phyloP scores from a whole-genome alignment of 169 alveolate genomes.

The Toxoplasma gondii region DNA sequence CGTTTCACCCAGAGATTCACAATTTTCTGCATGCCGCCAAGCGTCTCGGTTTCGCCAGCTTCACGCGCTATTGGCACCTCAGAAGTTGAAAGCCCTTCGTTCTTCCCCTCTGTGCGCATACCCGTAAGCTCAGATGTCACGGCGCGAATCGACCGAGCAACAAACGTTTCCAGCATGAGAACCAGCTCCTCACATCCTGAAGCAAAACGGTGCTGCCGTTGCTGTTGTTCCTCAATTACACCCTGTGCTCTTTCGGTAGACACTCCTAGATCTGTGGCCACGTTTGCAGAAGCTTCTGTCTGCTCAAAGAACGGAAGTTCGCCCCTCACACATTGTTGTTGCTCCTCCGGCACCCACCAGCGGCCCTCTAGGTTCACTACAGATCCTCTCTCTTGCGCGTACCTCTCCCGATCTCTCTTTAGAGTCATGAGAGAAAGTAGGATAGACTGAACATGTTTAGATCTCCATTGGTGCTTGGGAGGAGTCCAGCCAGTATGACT shows the following conservation, averaged over 20 bases:
- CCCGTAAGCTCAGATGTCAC: not conserved
- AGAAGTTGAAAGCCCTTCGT: not conserved
- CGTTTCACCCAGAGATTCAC: not conserved
- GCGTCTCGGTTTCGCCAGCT: not conserved
- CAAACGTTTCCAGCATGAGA: not conserved
- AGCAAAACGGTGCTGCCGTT: not conserved
- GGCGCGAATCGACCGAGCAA: not conserved
- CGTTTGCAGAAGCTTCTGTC: too few relatives aligned
- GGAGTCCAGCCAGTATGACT: not conserved
- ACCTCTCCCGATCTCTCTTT: not conserved
- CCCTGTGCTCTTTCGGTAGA: too few relatives aligned
- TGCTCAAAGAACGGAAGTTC: too few relatives aligned
- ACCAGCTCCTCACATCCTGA: not conserved
- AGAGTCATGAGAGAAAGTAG: not conserved
- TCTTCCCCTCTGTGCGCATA: too few relatives aligned
- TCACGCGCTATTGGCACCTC: not conserved
- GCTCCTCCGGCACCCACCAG: too few relatives aligned
- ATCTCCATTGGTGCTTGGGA: not conserved
- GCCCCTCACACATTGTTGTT: too few relatives aligned
- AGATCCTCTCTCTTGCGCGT: too few relatives aligned
- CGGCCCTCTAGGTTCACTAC: too few relatives aligned
- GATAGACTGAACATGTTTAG: constrained; percentile 1
- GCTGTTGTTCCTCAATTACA: not conserved
- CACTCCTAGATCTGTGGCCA: too few relatives aligned
- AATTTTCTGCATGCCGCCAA: not conserved